Conservation (phyloP, 192 early-diverging fungal species). For the Thoreauomyces humboldtii region DNA sequence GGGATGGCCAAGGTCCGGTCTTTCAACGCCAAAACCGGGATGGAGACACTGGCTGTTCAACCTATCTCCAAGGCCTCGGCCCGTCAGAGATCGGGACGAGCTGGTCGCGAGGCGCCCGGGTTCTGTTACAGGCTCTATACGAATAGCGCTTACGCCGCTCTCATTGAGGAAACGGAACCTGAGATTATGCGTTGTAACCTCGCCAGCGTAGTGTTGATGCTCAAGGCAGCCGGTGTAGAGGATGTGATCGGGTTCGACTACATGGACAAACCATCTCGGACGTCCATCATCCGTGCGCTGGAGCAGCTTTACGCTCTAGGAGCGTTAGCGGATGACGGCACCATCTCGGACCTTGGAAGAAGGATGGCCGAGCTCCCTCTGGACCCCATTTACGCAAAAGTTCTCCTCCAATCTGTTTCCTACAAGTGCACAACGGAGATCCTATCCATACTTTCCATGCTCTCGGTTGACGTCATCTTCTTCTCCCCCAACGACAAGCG, state of each 20-base stretch:
- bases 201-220: constrained; percentile 74
- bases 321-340: constrained; percentile 80
- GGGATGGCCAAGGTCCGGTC: constrained; percentile 90
- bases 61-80: constrained; percentile 92
- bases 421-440: constrained; percentile 80
- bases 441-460: constrained; percentile 83
- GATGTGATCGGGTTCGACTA: constrained; percentile 92
- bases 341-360: constrained; percentile 71
- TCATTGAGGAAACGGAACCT: constrained; percentile 80
- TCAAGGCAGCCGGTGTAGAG: constrained; percentile 90
- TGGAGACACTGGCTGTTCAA: constrained; percentile 78
- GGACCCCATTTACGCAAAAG: constrained; percentile 85
- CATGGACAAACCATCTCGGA: constrained; percentile 85
- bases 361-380: constrained; percentile 86
- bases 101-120: constrained; percentile 94
- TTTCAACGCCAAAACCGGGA: constrained; percentile 84
- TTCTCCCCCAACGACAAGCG: constrained; percentile 80
- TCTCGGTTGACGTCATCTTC: constrained; percentile 91
- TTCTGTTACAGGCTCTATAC: constrained; percentile 91
- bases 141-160: constrained; percentile 68
- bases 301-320: constrained; percentile 86
- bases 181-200: constrained; percentile 95
- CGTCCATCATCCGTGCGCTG: constrained; percentile 73
- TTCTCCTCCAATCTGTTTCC: constrained; percentile 75
- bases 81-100: constrained; percentile 86